A percentile compares a stretch with the other conserved stretches of the same genome.
phyloP scores from a whole-genome alignment of 371 early-diverging fungal species.

The Batkoa obscura region DNA sequence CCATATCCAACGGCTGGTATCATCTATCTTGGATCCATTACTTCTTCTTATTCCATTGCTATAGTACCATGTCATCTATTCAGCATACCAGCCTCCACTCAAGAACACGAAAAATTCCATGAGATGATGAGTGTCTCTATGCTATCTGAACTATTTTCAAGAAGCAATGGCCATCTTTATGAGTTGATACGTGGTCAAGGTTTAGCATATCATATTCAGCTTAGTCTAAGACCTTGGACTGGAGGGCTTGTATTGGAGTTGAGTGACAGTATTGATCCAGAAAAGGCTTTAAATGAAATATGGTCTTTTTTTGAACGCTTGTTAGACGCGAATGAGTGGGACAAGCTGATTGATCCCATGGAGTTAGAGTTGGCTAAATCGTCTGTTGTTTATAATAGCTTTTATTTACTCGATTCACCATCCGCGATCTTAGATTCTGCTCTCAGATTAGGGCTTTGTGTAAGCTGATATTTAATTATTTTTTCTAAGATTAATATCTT shows the following conservation, averaged over 20 bases:
- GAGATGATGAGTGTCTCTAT: constrained; percentile 24
- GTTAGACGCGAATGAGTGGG: constrained; percentile 1
- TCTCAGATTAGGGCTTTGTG: not conserved
- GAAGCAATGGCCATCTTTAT: constrained; percentile 51
- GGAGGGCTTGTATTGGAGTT: constrained; percentile 30
- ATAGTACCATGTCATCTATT: constrained; percentile 17
- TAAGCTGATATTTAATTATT: not conserved
- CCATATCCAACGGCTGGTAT: constrained; percentile 12
- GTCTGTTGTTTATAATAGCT: not conserved
- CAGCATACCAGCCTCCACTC: constrained; percentile 10
- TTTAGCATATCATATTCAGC: constrained; percentile 40
- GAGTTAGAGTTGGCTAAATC: not conserved
- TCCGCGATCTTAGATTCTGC: not conserved
- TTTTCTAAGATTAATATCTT: not conserved
- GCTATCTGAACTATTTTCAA: constrained; percentile 36
- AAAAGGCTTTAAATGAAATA: constrained; percentile 25
- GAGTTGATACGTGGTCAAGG: constrained; percentile 52
- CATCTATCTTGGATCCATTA: constrained; percentile 12
- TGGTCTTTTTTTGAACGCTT: constrained; percentile 23
- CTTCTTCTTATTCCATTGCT: constrained; percentile 14
- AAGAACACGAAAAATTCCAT: constrained; percentile 6
- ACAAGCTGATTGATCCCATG: not conserved
- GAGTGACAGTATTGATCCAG: constrained; percentile 29
- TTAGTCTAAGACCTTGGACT: constrained; percentile 27
- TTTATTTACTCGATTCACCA: not conserved